Percentiles rank a stretch among this genome's conserved stretches.
Evolutionary conservation across 1,284 basidiomycete genomes (phyloP).

Genomic region (Cryptococcus deneoformans): DNA sequence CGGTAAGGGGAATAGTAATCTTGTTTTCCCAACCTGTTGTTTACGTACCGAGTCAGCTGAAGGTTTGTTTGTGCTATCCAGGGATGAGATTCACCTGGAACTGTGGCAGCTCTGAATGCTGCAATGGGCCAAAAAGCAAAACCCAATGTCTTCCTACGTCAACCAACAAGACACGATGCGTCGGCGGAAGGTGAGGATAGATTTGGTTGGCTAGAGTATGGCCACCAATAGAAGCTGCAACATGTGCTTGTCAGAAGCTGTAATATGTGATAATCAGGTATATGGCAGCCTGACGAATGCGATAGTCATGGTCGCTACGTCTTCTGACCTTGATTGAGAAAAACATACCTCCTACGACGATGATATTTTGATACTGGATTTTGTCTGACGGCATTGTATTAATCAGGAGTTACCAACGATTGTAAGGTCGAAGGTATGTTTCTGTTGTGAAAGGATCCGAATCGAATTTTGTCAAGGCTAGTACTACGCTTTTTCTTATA

Average conservation of each 20-base stretch:
- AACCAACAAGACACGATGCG: conserved; percentile 50
- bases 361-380: conserved; percentile 25
- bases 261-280: neutral
- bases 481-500: too few relatives aligned
- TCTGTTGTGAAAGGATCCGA: too few relatives aligned
- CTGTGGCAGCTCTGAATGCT: conserved; percentile 46
- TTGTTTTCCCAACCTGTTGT: conserved; percentile 44
- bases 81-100: conserved; percentile 29
- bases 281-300: too few relatives aligned
- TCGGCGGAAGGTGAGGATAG: conserved; percentile 34
- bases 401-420: too few relatives aligned
- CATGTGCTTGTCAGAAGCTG: neutral
- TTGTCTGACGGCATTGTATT: too few relatives aligned
- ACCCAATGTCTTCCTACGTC: conserved; percentile 45
- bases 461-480: too few relatives aligned
- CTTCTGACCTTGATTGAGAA: neutral
- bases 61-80: neutral
- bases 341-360: conserved; percentile 33
- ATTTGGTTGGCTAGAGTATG: conserved; percentile 38
- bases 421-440: too few relatives aligned
- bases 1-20: conserved; percentile 28
- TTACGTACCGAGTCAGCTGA: conserved; percentile 2
- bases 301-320: too few relatives aligned
- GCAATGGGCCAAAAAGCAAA: conserved; percentile 44
- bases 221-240: conserved; percentile 35